Evolutionary conservation across 192 early-diverging fungal genomes (phyloP), one percentile per base, ranked within the genome.

Genomic region (Gaertneriomyces sp.): DNA sequence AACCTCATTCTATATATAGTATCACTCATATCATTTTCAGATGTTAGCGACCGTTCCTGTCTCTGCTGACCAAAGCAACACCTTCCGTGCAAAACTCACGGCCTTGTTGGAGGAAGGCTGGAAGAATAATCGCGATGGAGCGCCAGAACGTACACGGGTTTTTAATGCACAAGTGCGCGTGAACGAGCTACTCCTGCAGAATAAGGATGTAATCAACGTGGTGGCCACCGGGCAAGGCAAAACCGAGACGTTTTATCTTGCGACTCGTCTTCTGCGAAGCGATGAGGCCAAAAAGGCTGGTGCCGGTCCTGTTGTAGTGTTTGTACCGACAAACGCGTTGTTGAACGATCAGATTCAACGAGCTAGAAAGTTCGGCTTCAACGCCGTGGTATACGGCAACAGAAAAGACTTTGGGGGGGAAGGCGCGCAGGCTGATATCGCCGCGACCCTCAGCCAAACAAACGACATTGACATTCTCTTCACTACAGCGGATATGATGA

Each of bases 151-250:
- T 43, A 41, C 44, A 1, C 40, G 44, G 11, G 58, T 59, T 43
- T 59, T 43, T 4, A 41, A 59, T 41, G 58, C 33, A 43, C 58
- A 59, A 59, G 58, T 59, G 58, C 58, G 20, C 11, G 58, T 59
- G 41, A 59, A 59, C 41, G 25, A 42, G n/a, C 58, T 59, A 4
- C 58, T 59, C 42, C n/a, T 43, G 33, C 58, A 42, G 12, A 41
- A 2, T 59, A 2, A 59, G 58, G 58, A 59, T 59, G 58, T 42
- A 42, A 42, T 59, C 10, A 59, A 59, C 58, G 42, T 59, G 12
- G 58, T 43, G 41, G 58, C 58, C 58, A 59, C 58, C 58, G 25
- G 40, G 6, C 58, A 59, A 59, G 58, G 58, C 10, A 59, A 59
- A 43, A 59, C 58, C 58, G 58, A 59, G 58, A 2, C 19, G 42